These are phyloP conservation scores for Globisporangium middletonii DNA, from an alignment of 352 stramenopile species.

Conservation along the genomic window DNA sequence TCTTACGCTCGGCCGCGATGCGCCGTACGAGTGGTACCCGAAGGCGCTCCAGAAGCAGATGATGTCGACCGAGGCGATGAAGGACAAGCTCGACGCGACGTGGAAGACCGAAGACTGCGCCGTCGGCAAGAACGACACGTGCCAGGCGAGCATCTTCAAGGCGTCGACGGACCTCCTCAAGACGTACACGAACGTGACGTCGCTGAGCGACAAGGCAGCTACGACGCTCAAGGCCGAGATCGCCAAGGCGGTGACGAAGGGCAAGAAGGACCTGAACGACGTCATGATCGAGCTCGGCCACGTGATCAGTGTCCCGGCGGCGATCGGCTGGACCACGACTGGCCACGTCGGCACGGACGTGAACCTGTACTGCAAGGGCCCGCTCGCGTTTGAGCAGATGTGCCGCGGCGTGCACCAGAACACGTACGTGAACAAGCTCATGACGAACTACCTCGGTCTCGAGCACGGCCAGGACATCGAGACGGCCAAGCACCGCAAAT, in stretches of 20 bases:
- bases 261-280: conserved; percentile 28
- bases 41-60: conserved; percentile 39
- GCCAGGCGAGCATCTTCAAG: conserved; percentile 33
- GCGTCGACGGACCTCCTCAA: conserved; percentile 36
- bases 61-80: conserved; percentile 60
- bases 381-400: conserved; percentile 44
- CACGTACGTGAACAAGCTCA: conserved; percentile 68
- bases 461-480: conserved; percentile 49
- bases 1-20: conserved; percentile 43
- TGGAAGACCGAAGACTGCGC: conserved; percentile 29
- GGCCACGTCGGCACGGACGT: conserved; percentile 68
- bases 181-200: conserved; percentile 52
- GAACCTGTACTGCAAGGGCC: conserved; percentile 69
- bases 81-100: conserved; percentile 25
- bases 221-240: conserved; percentile 29
- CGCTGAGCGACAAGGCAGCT: conserved; percentile 21
- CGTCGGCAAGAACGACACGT: conserved; percentile 28
- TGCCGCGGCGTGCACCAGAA: conserved; percentile 68
- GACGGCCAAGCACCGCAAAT: conserved; percentile 48
- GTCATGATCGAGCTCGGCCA: conserved; percentile 53
- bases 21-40: conserved; percentile 47
- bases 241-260: conserved; percentile 31
- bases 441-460: conserved; percentile 63
- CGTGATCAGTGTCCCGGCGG: conserved; percentile 36
- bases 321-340: conserved; percentile 54